Evolutionary conservation across 2,329 filamentous ascomycete genomes (phyloP).

Genomic region (Curvularia spicifera): DNA sequence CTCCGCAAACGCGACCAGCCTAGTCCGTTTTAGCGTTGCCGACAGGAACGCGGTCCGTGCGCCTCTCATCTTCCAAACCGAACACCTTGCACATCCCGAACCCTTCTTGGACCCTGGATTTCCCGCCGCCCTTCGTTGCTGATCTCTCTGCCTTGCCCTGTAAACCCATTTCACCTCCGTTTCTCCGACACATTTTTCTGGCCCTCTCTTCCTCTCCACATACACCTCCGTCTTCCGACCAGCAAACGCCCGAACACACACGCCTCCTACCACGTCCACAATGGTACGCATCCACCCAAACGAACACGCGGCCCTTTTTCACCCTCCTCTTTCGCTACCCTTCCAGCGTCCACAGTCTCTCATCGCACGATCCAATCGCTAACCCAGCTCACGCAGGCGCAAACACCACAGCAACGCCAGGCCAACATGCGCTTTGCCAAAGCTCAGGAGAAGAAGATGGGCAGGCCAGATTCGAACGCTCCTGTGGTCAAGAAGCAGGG

Average conservation of each 20-base stretch:
- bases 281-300: neutral
- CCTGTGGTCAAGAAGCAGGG: slow-evolving; percentile 57
- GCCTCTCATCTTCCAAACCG: slow-evolving; percentile 19
- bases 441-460: slow-evolving; percentile 74
- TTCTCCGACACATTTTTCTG: neutral
- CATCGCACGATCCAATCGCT: neutral
- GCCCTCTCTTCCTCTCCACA: neutral
- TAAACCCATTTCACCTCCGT: neutral
- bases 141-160: neutral
- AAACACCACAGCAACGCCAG: slow-evolving; percentile 83
- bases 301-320: neutral
- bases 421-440: slow-evolving; percentile 81
- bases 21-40: neutral
- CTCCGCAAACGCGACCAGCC: slow-evolving; percentile 24
- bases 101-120: slow-evolving; percentile 7
- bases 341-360: neutral
- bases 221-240: neutral
- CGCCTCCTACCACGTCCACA: neutral
- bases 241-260: neutral
- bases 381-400: slow-evolving; percentile 61
- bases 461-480: slow-evolving; percentile 61
- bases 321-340: neutral
- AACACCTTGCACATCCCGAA: slow-evolving; percentile 19
- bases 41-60: slow-evolving; percentile 25
- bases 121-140: neutral